These are phyloP conservation scores for Aspergillus piperis DNA, from an alignment of 2,329 filamentous ascomycete genomes.

Conservation along the genomic window DNA sequence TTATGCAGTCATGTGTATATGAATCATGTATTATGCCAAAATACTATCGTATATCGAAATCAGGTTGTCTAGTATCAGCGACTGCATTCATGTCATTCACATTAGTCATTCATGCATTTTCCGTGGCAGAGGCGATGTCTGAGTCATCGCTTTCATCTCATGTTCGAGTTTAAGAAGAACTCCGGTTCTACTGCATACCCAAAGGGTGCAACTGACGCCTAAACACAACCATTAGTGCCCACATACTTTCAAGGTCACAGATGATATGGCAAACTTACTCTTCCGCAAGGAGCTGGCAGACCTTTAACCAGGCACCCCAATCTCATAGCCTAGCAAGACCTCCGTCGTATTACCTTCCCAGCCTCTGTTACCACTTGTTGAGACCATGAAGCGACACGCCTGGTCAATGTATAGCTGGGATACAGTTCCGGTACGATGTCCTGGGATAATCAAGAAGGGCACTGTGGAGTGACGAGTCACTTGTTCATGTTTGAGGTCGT, in stretches of 20 bases:
- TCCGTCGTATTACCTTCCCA: constrained; percentile 94
- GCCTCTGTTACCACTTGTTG: constrained; percentile 84
- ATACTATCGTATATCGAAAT: not conserved
- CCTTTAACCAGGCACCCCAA: constrained; percentile 52
- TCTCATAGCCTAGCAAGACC: constrained; percentile 92
- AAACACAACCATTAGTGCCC: too few species aligned
- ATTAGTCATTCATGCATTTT: not conserved
- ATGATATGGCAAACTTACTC: too few species aligned
- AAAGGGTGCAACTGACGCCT: too few species aligned
- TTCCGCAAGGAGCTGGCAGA: not conserved
- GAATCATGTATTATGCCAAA: not conserved
- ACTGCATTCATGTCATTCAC: not conserved
- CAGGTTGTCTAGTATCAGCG: not conserved
- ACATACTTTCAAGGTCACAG: too few species aligned
- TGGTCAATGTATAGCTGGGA: constrained; percentile 84
- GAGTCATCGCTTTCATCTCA: too few species aligned
- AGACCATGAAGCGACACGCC: constrained; percentile 86
- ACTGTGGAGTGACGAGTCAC: constrained; percentile 73
- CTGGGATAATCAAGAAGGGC: constrained; percentile 94
- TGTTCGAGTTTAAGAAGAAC: too few species aligned
- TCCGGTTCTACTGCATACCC: too few species aligned
- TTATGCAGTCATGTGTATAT: not conserved
- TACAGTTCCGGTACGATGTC: constrained; percentile 84
- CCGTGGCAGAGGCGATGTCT: not conserved
- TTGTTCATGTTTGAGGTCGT: constrained; percentile 74